Evolutionary conservation across 352 stramenopile genomes (phyloP), one percentile per base, ranked within the genome.

Genomic region (Phytophthora brassicae): DNA sequence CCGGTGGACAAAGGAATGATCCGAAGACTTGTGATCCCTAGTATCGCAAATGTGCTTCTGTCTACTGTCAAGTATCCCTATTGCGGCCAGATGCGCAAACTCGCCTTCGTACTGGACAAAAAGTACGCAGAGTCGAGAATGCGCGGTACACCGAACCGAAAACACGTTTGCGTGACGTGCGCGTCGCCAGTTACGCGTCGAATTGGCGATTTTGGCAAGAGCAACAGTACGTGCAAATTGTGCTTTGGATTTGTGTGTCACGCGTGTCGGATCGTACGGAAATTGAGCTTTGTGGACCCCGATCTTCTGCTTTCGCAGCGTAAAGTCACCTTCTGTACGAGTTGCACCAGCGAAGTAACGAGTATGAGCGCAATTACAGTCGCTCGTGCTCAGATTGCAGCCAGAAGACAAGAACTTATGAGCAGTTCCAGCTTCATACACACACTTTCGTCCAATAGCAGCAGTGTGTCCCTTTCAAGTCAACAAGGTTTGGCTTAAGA

Each of bases 21-120:
- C 22, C 39, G 48, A 5, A 65, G 54, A 23, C 47, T 65, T 12
- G 47, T 59, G 6, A 17, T 65, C 9, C 22, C 47, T 0, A 59
- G 41, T n/a, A 53, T 65, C 38, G 57, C 48, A 6, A 44, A 29
- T 20, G 57, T 65, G 1, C 52, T 65, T 42, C 11, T 65, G n/a
- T 59, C 48, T 3, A 54, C 28, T 20, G 22, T 65, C 9, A 65
- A 59, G 39, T 65, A 65, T 33, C 39, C 57, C 0, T 57, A 66
- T 31, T 84, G 75, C 36, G 70, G 71, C 4, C 75, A 76, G 20
- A 75, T 77, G 56, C 72, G 73, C 41, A 84, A 84, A 41, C 64
- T 84, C 24, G 52, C 64, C 22, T 70, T 38, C 29, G 65, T 68
- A 47, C 44, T 74, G 1, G 54, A 61, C 17, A 50, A 49, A 43